Evolutionary conservation across 306 rosid genomes (phyloP).

Genomic region (Gastrolobium bilobum): DNA sequence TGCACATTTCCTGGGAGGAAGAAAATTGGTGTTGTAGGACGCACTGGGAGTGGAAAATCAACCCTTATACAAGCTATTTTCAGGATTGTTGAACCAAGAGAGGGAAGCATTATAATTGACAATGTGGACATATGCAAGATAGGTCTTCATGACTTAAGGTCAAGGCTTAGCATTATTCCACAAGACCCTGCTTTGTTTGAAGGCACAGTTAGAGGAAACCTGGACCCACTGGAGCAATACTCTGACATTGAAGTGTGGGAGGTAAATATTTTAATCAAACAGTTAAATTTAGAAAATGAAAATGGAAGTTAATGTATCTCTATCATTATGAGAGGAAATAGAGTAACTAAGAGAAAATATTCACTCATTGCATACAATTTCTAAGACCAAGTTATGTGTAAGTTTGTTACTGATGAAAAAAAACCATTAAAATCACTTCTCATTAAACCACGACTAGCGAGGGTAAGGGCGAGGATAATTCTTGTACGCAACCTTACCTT

Average conservation of each 20-base stretch:
- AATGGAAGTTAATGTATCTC: slow-evolving; percentile 11
- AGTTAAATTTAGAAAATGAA: slow-evolving; percentile 21
- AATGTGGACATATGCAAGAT: slow-evolving; percentile 78
- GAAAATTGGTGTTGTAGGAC: slow-evolving; percentile 94
- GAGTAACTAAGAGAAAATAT: not conserved
- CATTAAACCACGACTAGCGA: too few species aligned
- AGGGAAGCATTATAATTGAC: slow-evolving; percentile 86
- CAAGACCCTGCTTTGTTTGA: slow-evolving; percentile 94
- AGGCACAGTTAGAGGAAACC: slow-evolving; percentile 91
- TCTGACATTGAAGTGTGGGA: slow-evolving; percentile 83
- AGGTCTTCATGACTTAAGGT: slow-evolving; percentile 92
- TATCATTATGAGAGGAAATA: not conserved
- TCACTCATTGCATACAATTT: slow-evolving; percentile 24
- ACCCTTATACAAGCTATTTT: slow-evolving; percentile 95
- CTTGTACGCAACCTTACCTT: too few species aligned
- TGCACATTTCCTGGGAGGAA: slow-evolving; percentile 94
- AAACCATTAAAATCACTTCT: too few species aligned
- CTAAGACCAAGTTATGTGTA: not conserved
- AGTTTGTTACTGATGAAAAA: too few species aligned
- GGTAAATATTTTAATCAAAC: slow-evolving; percentile 58
- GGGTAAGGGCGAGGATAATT: too few species aligned
- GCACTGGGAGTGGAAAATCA: slow-evolving; percentile 97
- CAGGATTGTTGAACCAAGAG: slow-evolving; percentile 89
- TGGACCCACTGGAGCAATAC: slow-evolving; percentile 77
- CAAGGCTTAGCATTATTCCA: slow-evolving; percentile 93